Conservation (phyloP, 2,329 filamentous ascomycete genomes). For the Ambrosiella cleistominuta region DNA sequence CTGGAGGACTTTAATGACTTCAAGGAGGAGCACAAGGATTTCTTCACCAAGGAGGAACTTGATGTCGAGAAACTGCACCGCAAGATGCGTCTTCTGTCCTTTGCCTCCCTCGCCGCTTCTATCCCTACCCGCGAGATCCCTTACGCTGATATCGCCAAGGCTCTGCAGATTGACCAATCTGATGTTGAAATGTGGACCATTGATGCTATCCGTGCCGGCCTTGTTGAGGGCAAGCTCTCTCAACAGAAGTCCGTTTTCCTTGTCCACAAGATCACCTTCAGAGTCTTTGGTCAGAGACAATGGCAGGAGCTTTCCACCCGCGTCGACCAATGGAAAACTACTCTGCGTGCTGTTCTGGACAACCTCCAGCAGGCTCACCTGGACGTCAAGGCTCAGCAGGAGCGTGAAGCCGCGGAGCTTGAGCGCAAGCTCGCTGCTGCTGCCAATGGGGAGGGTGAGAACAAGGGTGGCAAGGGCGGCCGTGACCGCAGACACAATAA, state of each 20-base stretch:
- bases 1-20: conserved; percentile 95
- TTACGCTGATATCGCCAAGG: conserved; percentile 68
- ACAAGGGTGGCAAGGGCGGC: conserved; percentile 17
- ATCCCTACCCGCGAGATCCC: conserved; percentile 73
- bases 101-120: conserved; percentile 73
- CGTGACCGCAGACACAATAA: conserved; percentile 19
- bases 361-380: conserved; percentile 69
- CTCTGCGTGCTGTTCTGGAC: conserved; percentile 57
- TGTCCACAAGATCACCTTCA: conserved; percentile 89
- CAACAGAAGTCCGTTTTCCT: conserved; percentile 87
- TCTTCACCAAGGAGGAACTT: conserved; percentile 58
- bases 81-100: conserved; percentile 92
- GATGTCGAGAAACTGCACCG: conserved; percentile 62
- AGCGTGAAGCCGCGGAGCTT: conserved; percentile 55
- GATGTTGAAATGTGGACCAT: conserved; percentile 99
- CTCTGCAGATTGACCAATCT: conserved; percentile 62
- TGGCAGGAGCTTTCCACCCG: conserved; percentile 88
- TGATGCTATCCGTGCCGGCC: conserved; percentile 85
- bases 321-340: conserved; percentile 79
- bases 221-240: conserved; percentile 91
- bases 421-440: conserved; percentile 45
- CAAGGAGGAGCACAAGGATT: conserved; percentile 74
- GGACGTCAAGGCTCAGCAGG: conserved; percentile 58
- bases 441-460: conserved; percentile 19
- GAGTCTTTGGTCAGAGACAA: conserved; percentile 94